Percentiles rank a stretch among this genome's conserved stretches.
Evolutionary conservation across 805 yeast genomes (phyloP).

Genomic region (Candida coquimbonensis): DNA sequence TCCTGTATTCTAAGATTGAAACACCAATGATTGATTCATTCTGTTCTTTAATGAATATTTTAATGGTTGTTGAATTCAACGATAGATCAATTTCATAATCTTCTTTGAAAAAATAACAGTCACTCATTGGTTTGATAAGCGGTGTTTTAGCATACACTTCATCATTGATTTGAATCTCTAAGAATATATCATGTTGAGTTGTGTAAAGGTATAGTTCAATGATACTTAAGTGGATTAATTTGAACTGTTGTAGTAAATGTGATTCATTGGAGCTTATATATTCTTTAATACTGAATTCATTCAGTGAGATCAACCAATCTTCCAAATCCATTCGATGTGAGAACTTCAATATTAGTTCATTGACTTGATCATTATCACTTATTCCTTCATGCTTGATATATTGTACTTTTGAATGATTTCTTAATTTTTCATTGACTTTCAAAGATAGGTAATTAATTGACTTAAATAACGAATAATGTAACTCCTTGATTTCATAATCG

Average conservation of each 20-base stretch:
- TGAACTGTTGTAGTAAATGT: slow-evolving; percentile 41
- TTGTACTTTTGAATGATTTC: slow-evolving; percentile 24
- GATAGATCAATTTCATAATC: slow-evolving; percentile 58
- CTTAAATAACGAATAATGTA: slow-evolving; percentile 57
- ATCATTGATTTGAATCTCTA: slow-evolving; percentile 69
- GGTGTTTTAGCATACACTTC: slow-evolving; percentile 77
- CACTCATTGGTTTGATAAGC: slow-evolving; percentile 35
- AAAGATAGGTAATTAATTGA: slow-evolving; percentile 52
- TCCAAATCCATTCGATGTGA: slow-evolving; percentile 65
- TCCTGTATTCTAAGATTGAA: slow-evolving; percentile 5
- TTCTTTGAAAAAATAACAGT: slow-evolving; percentile 77
- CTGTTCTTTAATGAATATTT: slow-evolving; percentile 23
- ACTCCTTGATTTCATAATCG: slow-evolving; percentile 54
- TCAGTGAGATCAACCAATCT: slow-evolving; percentile 68
- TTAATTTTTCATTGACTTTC: slow-evolving; percentile 48
- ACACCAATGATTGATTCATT: slow-evolving; percentile 31
- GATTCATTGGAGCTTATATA: slow-evolving; percentile 27
- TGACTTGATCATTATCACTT: slow-evolving; percentile 17
- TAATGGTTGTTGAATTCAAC: slow-evolving; percentile 36
- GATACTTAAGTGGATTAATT: slow-evolving; percentile 47
- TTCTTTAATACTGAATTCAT: slow-evolving; percentile 56
- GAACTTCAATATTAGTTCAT: slow-evolving; percentile 49
- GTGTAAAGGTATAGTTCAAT: slow-evolving; percentile 47
- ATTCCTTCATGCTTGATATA: slow-evolving; percentile 3
- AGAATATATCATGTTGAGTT: slow-evolving; percentile 37